Percentiles rank a stretch among this genome's conserved stretches.
These are phyloP conservation scores for Podaxis pistillaris DNA, from an alignment of 768 basidiomycete genomes.

Conservation along the genomic window DNA sequence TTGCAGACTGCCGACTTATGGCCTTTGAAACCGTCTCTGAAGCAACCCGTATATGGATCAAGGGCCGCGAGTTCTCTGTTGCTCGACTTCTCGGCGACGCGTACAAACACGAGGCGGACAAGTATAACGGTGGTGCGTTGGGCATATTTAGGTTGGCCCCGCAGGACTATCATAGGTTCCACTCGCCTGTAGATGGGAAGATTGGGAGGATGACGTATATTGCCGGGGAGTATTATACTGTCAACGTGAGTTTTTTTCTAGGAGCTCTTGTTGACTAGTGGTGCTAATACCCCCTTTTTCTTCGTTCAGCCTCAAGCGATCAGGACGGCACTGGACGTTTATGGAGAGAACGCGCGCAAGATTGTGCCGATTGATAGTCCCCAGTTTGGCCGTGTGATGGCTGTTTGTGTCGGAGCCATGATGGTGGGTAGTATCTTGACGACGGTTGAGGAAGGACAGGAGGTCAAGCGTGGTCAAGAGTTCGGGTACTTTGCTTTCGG, in stretches of 20 bases:
- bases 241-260: slow-evolving; percentile 61
- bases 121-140: slow-evolving; percentile 78
- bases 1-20: slow-evolving; percentile 97
- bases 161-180: slow-evolving; percentile 96
- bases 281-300: background rate
- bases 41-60: slow-evolving; percentile 94
- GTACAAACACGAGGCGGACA: slow-evolving; percentile 67
- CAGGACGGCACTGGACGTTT: slow-evolving; percentile 85
- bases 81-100: slow-evolving; percentile 74
- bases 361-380: slow-evolving; percentile 90
- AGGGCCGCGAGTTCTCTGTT: slow-evolving; percentile 91
- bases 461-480: slow-evolving; percentile 82
- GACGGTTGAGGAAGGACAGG: slow-evolving; percentile 82
- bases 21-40: slow-evolving; percentile 83
- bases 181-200: slow-evolving; percentile 79
- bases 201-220: slow-evolving; percentile 85
- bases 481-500: slow-evolving; percentile 96
- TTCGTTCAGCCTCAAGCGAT: slow-evolving; percentile 82
- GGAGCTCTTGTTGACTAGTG: background rate
- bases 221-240: slow-evolving; percentile 93
- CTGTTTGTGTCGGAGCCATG: slow-evolving; percentile 91
- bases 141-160: slow-evolving; percentile 92
- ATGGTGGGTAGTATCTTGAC: slow-evolving; percentile 91
- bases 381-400: slow-evolving; percentile 89
- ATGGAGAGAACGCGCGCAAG: slow-evolving; percentile 92